phyloP scores from a whole-genome alignment of 768 basidiomycete genomes.

The Amanita rimosa region DNA sequence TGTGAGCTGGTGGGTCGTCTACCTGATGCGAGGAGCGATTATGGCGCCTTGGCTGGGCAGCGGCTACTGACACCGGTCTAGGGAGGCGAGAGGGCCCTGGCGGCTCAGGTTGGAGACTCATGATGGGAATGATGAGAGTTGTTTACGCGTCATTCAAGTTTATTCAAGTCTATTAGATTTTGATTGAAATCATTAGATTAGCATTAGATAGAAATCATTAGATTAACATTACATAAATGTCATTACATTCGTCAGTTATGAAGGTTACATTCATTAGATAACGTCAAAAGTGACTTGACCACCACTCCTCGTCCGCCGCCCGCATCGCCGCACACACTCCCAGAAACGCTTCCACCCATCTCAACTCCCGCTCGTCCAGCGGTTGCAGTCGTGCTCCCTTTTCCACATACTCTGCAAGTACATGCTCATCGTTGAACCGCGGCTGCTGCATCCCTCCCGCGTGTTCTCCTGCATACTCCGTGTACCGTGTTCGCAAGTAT shows the following conservation, averaged over 20 bases:
- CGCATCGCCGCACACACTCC: conserved; percentile 13
- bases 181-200: too few relatives aligned
- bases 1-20: conserved; percentile 38
- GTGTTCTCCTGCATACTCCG: conserved; percentile 6
- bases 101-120: conserved; percentile 19
- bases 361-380: conserved; percentile 12
- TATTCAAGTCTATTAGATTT: too few relatives aligned
- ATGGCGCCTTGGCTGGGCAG: conserved; percentile 37
- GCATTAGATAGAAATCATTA: too few relatives aligned
- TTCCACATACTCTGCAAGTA: neutral
- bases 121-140: conserved; percentile 2
- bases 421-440: neutral
- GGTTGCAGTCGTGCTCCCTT: conserved; percentile 6
- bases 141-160: too few relatives aligned
- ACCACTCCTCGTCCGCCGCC: conserved; percentile 14
- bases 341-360: conserved; percentile 18
- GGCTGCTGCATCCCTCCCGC: neutral
- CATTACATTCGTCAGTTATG: too few relatives aligned
- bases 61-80: conserved; percentile 51
- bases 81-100: conserved; percentile 31
- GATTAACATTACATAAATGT: too few relatives aligned
- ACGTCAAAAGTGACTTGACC: conserved; percentile 11
- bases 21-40: conserved; percentile 61
- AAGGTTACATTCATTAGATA: too few relatives aligned
- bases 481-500: conserved; percentile 10